Base-by-base conservation (phyloP, 2,329 filamentous ascomycete genomes). In the Leptographium flavum region DNA sequence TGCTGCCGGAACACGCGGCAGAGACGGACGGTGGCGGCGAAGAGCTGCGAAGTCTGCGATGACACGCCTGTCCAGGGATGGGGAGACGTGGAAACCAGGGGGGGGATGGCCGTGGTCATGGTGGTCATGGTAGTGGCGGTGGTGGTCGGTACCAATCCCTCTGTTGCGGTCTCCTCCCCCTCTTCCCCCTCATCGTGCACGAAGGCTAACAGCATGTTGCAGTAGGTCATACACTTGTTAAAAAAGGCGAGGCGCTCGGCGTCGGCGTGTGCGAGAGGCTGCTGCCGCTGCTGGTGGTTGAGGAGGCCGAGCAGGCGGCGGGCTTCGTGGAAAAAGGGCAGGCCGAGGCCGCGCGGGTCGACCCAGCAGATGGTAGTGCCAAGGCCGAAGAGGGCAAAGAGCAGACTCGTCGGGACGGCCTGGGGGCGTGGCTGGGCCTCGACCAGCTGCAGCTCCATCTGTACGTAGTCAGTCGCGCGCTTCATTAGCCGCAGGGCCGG, bases 11-110 rank as follows among this genome's bases (percentile, higher is more conserved):
- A 62, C 8, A 53, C 53, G 1, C 62, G 58, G 10, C 61, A 64
- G 0, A 64, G 53, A 1, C 55, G 49, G 22, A 64, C 51, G 0
- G 58, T 55, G 13, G 57, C 54, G 0, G 57, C 56, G 6, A 64
- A 58, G 1, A 64, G 47, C 1, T 54, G 52, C 0, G 59, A 59
- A 0, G 60, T 53, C 0, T 51, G 49, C 0, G 58, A 55, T 0
- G 62, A 64, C 1, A 63, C 55, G 0, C 62, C 62, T 0, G 62
- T 65, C 62, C 62, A 65, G 0, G 62, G 62, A 45, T 65, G 62
- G n/a, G n/a, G n/a, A n/a, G n/a, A n/a, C n/a, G n/a, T n/a, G n/a
- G n/a, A n/a, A n/a, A n/a, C n/a, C n/a, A n/a, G n/a, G n/a, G n/a
- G n/a, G n/a, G n/a, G n/a, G n/a, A n/a, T n/a, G n/a, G n/a, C n/a